phyloP scores from a whole-genome alignment of 148 eudicot species.

The Silene conica region DNA sequence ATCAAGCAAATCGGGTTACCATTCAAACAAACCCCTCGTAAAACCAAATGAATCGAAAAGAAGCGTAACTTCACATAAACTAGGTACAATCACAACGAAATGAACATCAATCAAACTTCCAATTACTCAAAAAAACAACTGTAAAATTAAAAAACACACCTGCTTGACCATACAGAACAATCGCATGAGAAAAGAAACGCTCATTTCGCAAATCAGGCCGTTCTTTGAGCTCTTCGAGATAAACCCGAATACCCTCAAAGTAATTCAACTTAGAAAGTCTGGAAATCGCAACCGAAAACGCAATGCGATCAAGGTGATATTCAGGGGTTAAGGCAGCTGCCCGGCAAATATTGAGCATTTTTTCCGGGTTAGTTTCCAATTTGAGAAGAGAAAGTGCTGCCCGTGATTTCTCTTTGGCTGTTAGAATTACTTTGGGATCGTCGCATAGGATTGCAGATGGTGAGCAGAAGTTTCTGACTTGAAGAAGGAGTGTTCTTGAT shows the following conservation, averaged over 20 bases:
- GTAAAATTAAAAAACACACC: slow-evolving; percentile 6
- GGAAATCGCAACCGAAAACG: slow-evolving; percentile 54
- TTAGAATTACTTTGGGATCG: slow-evolving; percentile 35
- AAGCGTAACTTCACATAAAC: too few species aligned
- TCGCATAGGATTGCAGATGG: slow-evolving; percentile 44
- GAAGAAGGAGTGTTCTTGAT: slow-evolving; percentile 32
- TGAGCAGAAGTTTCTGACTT: slow-evolving; percentile 27
- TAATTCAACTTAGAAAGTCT: slow-evolving; percentile 45
- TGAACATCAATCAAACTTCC: too few species aligned
- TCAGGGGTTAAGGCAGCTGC: slow-evolving; percentile 68
- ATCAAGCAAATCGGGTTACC: background rate
- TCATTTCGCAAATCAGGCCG: slow-evolving; percentile 59
- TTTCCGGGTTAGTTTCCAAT: slow-evolving; percentile 60
- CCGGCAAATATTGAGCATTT: slow-evolving; percentile 64
- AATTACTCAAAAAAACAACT: too few species aligned
- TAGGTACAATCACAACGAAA: background rate
- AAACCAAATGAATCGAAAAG: too few species aligned
- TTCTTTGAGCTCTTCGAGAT: slow-evolving; percentile 49
- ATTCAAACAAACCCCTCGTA: background rate
- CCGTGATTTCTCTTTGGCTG: slow-evolving; percentile 48
- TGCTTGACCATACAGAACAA: slow-evolving; percentile 69
- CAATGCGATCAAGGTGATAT: slow-evolving; percentile 59
- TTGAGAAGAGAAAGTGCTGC: slow-evolving; percentile 59
- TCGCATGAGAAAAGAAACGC: slow-evolving; percentile 47
- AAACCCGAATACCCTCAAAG: slow-evolving; percentile 46